Conservation (phyloP, 495 filamentous ascomycete genomes). For the Extremus antarcticus region DNA sequence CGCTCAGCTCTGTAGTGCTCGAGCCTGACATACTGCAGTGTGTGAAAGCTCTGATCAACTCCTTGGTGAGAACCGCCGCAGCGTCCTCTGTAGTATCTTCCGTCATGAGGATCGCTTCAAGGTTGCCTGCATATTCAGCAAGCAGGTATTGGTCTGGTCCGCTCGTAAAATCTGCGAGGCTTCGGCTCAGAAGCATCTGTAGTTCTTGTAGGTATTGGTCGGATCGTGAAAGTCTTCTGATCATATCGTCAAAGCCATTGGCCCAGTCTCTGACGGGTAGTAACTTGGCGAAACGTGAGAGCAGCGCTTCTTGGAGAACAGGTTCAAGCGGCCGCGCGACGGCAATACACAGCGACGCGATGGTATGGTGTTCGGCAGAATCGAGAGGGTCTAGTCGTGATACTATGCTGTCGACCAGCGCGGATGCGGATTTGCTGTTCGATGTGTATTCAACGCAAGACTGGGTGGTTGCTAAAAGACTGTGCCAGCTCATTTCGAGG, state of each 20-base stretch:
- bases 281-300: background rate
- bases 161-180: background rate
- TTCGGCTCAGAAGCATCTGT: background rate
- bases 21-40: background rate
- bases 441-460: background rate
- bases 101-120: background rate
- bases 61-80: background rate
- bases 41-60: constrained; percentile 3
- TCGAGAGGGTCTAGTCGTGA: background rate
- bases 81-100: background rate
- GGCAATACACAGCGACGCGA: background rate
- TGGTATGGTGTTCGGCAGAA: background rate
- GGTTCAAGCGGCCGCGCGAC: background rate
- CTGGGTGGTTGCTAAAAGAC: background rate
- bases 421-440: background rate
- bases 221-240: background rate
- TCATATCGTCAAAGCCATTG: background rate
- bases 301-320: background rate
- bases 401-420: background rate
- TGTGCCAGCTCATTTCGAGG: background rate
- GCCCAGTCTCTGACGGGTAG: background rate
- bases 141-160: background rate
- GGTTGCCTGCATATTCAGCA: background rate
- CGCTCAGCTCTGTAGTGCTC: background rate
- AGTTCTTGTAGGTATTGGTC: background rate